Conservation (phyloP, 2,329 filamentous ascomycete species). For the Ascosphaera apis region DNA sequence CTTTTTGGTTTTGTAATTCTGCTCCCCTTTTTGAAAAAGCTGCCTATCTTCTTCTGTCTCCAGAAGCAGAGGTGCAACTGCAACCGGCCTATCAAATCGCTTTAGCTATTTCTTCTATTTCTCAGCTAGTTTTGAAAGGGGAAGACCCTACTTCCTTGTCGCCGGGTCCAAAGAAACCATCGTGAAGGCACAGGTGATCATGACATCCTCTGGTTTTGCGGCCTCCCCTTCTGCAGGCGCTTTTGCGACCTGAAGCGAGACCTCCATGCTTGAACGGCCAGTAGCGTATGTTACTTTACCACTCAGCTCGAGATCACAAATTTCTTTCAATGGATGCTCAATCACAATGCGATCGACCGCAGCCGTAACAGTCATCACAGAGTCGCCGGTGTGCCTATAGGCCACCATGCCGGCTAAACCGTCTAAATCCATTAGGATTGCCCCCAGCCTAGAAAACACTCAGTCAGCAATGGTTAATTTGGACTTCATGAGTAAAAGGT, state of each 20-base stretch:
- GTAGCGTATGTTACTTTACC: constrained; percentile 48
- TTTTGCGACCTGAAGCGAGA: constrained; percentile 50
- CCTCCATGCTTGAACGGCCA: constrained; percentile 48
- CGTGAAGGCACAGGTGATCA: constrained; percentile 52
- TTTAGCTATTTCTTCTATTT: not conserved
- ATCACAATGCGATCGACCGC: constrained; percentile 43
- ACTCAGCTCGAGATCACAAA: constrained; percentile 55
- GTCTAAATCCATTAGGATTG: constrained; percentile 60
- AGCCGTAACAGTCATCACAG: constrained; percentile 39
- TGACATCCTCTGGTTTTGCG: constrained; percentile 33
- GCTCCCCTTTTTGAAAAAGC: constrained; percentile 38
- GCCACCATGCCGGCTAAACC: constrained; percentile 55
- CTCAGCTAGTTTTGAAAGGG: not conserved
- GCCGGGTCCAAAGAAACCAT: constrained; percentile 51
- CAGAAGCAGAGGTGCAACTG: constrained; percentile 36
- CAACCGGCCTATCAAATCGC: constrained; percentile 27
- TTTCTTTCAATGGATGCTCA: constrained; percentile 48
- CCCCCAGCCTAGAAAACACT: constrained; percentile 31
- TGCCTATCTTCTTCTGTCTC: constrained; percentile 42
- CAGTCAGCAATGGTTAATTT: constrained; percentile 5
- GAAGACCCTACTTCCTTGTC: constrained; percentile 33
- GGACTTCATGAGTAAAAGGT: constrained; percentile 1
- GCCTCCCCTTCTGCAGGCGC: constrained; percentile 34
- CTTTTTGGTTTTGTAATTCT: constrained; percentile 45
- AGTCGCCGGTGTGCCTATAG: constrained; percentile 46